phyloP scores from a whole-genome alignment of 2,329 filamentous ascomycete species.

The Colletotrichum liaoningense region DNA sequence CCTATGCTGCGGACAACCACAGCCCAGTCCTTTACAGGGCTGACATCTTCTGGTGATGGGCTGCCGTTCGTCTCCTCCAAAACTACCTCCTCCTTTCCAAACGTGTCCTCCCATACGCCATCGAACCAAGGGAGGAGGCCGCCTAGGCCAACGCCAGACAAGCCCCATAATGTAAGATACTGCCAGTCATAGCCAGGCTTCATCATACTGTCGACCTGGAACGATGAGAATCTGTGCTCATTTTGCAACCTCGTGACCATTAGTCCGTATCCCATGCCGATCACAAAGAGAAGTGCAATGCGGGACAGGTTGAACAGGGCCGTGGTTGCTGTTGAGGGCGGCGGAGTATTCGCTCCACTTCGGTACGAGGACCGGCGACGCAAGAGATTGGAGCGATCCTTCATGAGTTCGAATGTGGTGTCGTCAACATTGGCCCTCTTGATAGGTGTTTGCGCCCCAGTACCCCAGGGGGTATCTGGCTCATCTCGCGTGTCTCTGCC shows the following conservation, averaged over 20 bases:
- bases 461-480: conserved; percentile 80
- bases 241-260: conserved; percentile 85
- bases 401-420: conserved; percentile 56
- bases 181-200: conserved; percentile 63
- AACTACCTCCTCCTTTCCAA: conserved; percentile 50
- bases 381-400: conserved; percentile 49
- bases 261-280: conserved; percentile 86
- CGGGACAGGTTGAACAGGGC: conserved; percentile 67
- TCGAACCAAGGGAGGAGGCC: conserved; percentile 88
- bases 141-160: conserved; percentile 81
- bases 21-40: conserved; percentile 77
- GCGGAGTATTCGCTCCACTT: conserved; percentile 41
- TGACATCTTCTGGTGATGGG: conserved; percentile 43
- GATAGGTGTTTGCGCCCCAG: conserved; percentile 77
- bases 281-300: conserved; percentile 75
- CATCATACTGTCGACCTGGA: conserved; percentile 64
- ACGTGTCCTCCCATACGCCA: conserved; percentile 72
- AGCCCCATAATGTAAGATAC: conserved; percentile 85
- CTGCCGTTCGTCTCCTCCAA: conserved; percentile 37
- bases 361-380: conserved; percentile 51
- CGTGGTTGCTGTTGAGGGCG: conserved; percentile 42
- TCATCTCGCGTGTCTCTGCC: conserved; percentile 65
- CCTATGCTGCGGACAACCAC: conserved; percentile 67
- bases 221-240: conserved; percentile 70
- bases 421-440: conserved; percentile 57